Conservation (phyloP, 176 grass and related monocot species). For the Puya raimondii region DNA sequence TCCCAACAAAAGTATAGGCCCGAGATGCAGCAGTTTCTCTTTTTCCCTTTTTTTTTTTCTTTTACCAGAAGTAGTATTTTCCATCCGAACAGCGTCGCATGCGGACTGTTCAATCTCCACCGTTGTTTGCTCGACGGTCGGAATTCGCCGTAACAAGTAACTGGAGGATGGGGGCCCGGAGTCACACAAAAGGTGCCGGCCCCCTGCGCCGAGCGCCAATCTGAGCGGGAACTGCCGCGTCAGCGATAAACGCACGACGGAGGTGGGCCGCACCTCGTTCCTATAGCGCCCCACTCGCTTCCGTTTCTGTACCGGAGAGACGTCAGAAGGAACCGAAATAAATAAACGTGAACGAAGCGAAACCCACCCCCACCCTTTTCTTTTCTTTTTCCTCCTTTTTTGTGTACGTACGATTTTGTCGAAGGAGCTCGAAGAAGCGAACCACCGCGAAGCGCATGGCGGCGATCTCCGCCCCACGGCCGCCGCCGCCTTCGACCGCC, state of each 20-base stretch:
- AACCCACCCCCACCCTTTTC: background rate
- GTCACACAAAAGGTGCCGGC: too few species aligned
- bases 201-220: too few species aligned
- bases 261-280: background rate
- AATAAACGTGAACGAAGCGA: background rate
- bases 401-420: background rate
- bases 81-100: too few species aligned
- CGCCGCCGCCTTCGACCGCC: conserved; percentile 15
- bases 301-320: background rate
- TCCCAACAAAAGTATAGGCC: too few species aligned
- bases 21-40: too few species aligned
- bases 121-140: too few species aligned
- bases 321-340: background rate
- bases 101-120: too few species aligned
- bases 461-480: conserved; percentile 28
- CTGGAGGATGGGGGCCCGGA: too few species aligned
- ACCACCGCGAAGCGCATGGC: conserved; percentile 29
- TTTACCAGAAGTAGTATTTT: too few species aligned
- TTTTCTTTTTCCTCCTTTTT: background rate
- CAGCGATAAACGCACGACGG: background rate
- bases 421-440: background rate
- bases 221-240: too few species aligned
- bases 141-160: too few species aligned
- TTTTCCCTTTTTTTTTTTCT: too few species aligned
- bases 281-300: background rate